Conservation (phyloP, 441 rosid species). For the Rhodomyrtus psidioides region DNA sequence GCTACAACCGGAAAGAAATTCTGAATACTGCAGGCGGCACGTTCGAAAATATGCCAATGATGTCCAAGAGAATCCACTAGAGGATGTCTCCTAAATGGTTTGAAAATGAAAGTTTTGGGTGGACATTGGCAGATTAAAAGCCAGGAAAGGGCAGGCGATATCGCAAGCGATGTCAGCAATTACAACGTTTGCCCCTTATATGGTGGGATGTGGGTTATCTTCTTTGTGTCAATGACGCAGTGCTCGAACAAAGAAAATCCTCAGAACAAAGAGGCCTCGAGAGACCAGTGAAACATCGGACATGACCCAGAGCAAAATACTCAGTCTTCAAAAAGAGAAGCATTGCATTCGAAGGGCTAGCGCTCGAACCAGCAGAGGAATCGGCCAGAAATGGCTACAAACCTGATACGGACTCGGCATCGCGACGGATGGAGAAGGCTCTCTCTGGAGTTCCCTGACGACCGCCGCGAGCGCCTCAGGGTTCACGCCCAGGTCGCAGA, state of each 20-base stretch:
- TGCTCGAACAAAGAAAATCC: neutral
- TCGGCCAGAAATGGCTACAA: neutral
- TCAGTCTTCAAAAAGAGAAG: neutral
- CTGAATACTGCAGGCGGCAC: neutral
- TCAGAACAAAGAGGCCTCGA: neutral
- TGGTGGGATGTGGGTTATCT: neutral
- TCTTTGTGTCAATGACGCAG: neutral
- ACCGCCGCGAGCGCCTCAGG: conserved; percentile 69
- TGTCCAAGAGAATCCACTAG: neutral
- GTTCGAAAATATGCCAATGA: neutral
- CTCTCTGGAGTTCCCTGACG: conserved; percentile 46
- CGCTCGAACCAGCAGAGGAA: neutral
- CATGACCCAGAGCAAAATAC: neutral
- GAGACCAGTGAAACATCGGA: rapidly evolving
- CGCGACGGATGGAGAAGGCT: neutral
- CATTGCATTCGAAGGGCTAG: neutral
- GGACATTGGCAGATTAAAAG: neutral
- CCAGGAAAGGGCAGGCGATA: neutral
- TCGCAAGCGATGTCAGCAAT: neutral
- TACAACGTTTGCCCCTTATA: neutral
- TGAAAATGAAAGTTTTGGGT: neutral
- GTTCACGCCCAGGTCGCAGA: conserved; percentile 63
- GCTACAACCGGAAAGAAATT: neutral
- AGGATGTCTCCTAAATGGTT: neutral
- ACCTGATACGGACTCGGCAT: neutral